Evolutionary conservation across 371 early-diverging fungal species (phyloP), one percentile per base, ranked within the genome.

Genomic region (Apophysomyces sp.): DNA sequence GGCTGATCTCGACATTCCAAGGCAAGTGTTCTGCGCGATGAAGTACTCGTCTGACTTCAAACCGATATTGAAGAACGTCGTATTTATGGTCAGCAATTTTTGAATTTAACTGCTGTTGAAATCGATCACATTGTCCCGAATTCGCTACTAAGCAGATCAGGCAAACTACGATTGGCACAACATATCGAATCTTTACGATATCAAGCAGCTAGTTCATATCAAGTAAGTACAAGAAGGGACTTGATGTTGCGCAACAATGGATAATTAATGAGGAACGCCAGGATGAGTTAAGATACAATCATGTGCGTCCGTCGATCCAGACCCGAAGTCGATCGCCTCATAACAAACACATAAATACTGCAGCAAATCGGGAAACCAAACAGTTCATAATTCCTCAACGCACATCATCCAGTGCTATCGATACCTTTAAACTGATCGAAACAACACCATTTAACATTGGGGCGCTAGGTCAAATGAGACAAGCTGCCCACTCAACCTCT

Each of bases 321-420:
- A 24, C 15, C 15, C 11, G 18, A 4, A 37, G 40, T 26, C n/a
- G 29, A 55, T 55, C 56, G 13, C 56, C 56, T n/a, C 13, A 34
- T 24, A 16, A 32, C 52, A 26, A 31, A 34, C 44, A 26, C 34
- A 58, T 24, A 36, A 41, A 39, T 39, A 34, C 58, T 26, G 27
- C 51, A 31, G 24, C 21, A 27, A 13, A 32, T 34, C 55, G 40
- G 53, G 34, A 56, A 56, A 54, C 26, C 37, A 66, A 61, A 26
- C 51, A 53, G 44, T 69, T 63, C 4, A 57, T 62, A 40, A 73
- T 73, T 56, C 73, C 73, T 31, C 63, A 66, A 30, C 66, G 73
- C 21, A 73, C 55, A 27, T 73, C 73, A 7, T 73, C 73, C 12
- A 73, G 61, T 57, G 69, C 73, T 11, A 61, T 66, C n/a, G 66